Evolutionary conservation across 2,329 filamentous ascomycete species (phyloP).

Genomic region (Diaporthe nobilis): DNA sequence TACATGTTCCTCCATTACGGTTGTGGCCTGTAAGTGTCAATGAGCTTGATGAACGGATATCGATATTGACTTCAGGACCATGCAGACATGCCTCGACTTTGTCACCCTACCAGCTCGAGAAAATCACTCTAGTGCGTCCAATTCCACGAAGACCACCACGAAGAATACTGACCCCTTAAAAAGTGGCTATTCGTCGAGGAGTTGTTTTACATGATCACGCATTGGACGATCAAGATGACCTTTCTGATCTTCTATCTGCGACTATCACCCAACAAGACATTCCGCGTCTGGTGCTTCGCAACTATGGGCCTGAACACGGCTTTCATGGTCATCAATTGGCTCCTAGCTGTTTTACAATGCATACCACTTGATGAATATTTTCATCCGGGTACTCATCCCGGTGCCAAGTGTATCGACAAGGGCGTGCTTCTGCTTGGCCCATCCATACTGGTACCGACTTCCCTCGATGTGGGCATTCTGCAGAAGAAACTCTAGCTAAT

Average conservation of each 20-base stretch:
- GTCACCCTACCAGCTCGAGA: conserved; percentile 11
- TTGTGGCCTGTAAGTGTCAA: conserved; percentile 1
- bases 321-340: conserved; percentile 19
- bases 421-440: not conserved
- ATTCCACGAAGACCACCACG: fast-evolving
- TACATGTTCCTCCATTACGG: conserved; percentile 19
- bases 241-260: conserved; percentile 19
- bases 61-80: not conserved
- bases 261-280: not conserved
- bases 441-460: not conserved
- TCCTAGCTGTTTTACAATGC: not conserved
- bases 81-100: not conserved
- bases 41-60: no score
- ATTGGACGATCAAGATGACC: conserved; percentile 27
- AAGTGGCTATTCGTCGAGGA: conserved; percentile 21
- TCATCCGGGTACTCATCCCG: not conserved
- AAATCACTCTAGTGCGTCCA: conserved; percentile 2
- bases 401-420: conserved; percentile 3
- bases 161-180: not conserved
- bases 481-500: no score
- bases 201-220: not conserved
- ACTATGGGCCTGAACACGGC: conserved; percentile 4
- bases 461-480: not conserved
- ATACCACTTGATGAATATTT: conserved; percentile 5
- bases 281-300: not conserved